Evolutionary conservation across 345 rosid species (phyloP), one percentile per base, ranked within the genome.

Genomic region (Salix dunnii): DNA sequence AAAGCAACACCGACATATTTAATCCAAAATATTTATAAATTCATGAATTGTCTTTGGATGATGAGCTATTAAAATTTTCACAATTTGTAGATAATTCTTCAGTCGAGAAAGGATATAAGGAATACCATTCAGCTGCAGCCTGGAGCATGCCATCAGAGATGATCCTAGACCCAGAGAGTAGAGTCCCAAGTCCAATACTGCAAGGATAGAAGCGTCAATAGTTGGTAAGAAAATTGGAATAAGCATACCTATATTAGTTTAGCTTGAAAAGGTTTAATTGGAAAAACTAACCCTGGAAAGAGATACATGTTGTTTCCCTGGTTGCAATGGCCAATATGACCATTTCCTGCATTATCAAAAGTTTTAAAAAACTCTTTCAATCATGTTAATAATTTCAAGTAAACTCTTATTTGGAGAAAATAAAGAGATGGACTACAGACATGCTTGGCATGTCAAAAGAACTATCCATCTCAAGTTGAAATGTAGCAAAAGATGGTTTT

Each of bases 231-330:
- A 8, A 67, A 33, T 7, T 38, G 43, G 58, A 76, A 58, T 43
- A n/a, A 21, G 1, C 14, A 63, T 40, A 61, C 61, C 46, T 74
- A 13, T n/a, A 73, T 53, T 42, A 68, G 13, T 70, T 28, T 53
- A 55, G 63, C n/a, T 48, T 63, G 55, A 5, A 21, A 33, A 74
- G n/a, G 9, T 58, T 16, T 13, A 31, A 38, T 23, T 25, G 64
- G 62, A 70, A 40, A 74, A 78, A 87, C 97, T 77, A 60, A 95
- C 99, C 99, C 99, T 21, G 99, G 99, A 81, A 95, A 95, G 76
- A 95, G 93, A 83, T 93, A 95, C 99, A 95, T 95, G 87, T 95
- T 95, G 88, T 93, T 93, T 76, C 97, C 99, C 84, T 95, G 99
- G 89, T 95, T 95, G 90, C 93, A 88, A 80, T 90, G 93, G 82